Evolutionary conservation across 768 basidiomycete species (phyloP), one percentile per base, ranked within the genome.

Genomic region (Pisolithus marmoratus): DNA sequence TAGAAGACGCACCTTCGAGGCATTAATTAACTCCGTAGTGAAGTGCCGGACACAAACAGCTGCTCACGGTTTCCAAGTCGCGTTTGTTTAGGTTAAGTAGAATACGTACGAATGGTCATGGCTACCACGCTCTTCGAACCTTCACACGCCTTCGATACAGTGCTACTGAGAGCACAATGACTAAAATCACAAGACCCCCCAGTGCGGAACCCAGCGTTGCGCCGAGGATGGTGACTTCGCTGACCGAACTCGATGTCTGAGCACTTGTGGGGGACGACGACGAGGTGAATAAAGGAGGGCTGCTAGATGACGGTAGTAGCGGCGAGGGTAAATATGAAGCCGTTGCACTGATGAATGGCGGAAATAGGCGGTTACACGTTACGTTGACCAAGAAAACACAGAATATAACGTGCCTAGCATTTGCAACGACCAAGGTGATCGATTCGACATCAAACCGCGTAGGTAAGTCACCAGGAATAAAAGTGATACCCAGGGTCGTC

Each of bases 401-500:
- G 20, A 36, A 7, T 5, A 34, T 14, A 34, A 58, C 70, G 29
- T 63, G 78, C 76, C 67, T 66, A 26, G 65, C 58, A 45, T 71
- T 67, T 4, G 66, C 45, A 8, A 76, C 75, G 9, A 66, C 65
- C 51, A 78, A 59, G 1, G 60, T 62, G 20, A 79, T 68, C 7
- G 55, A 60, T 23, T 67, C 67, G 24, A 79, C 63, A 51, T 74
- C 74, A 38, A 78, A 63, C 45, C 61, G 67, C 8, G 72, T 52
- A 34, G 63, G 58, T 27, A 51, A 43, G 20, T 57, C 44, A 6
- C 48, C 61, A 14, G 63, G 63, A 7, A 73, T 46, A 53, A 70
- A 76, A 1, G 74, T 76, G 51, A 82, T 53, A 7, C 70, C 67
- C 0, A 82, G 60, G 0, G 71, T 73, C 0, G 77, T 76, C 15